Base-by-base conservation (phyloP, 495 filamentous ascomycete genomes). In the Talaromyces trachyspermus region DNA sequence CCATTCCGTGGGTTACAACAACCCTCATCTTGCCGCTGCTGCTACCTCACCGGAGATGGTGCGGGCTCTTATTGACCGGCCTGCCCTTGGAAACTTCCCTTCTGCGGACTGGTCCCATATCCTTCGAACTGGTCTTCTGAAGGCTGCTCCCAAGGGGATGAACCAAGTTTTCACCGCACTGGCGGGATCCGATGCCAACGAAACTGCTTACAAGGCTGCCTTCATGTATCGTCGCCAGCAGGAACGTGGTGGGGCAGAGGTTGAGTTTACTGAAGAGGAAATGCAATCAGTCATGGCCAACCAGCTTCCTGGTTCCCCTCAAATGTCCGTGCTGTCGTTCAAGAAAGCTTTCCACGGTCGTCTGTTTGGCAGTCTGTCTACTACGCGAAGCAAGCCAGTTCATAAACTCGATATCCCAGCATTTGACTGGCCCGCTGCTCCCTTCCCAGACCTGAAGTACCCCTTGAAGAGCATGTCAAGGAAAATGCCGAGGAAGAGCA, bases 331-430 rank as follows among this genome's bases (percentile, higher is more conserved):
- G 65, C 68, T 98, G 56, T 91, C 85, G 51, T 98, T 98, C 82
- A 89, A 81, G 70, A 79, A 85, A 30, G 89, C 71, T 55, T 98
- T 98, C 79, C 92, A 98, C 72, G 92, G 92, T 55, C 88, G 92
- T 53, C 79, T 97, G 23, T 96, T 98, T 64, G 92, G 88, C 52
- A 84, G 79, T 52, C 78, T 98, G 37, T 90, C 85, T 47, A 97
- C 92, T 24, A 98, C 92, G 18, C 85, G 92, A 62, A 89, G 83
- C 68, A 97, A 97, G 77, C 80, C 92, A 15, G 92, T 98, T 69
- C 92, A 98, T 77, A 98, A 98, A 70, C 75, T 98, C 52, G 92
- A 98, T 59, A 98, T 98, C 58, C 92, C 92, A 9, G 88, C 94
- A 53, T 98, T 98, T 60, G 85, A 96, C 72, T 98, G 92, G 92